Evolutionary conservation across 1,284 basidiomycete genomes (phyloP), one percentile per base, ranked within the genome.

Genomic region (Cutaneotrichosporon sp.): DNA sequence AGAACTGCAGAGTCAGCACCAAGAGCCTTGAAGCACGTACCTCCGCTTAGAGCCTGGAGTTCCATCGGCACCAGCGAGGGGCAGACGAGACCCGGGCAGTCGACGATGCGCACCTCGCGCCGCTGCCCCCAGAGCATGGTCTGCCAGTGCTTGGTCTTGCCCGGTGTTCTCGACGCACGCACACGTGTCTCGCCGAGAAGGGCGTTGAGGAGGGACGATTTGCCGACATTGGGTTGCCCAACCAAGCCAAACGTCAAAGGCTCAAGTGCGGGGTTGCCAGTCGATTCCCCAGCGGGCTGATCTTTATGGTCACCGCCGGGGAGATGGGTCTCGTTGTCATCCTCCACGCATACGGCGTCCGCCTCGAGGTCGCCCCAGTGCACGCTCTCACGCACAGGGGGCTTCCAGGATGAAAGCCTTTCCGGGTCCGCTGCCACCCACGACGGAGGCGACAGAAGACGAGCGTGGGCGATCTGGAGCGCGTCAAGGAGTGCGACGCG

Each of bases 101-200:
- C 90, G 27, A 91, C 90, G 33, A 94, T 84, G 53, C 89, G 88
- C 62, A 95, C 84, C 64, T 90, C 87, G 1, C 83, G 80, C 46
- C 88, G 91, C 29, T 33, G 55, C 5, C 74, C 76, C 89, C 89
- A 94, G 76, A 89, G 94, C 53, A 92, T 84, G 0, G 93, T 95
- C 77, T 95, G 92, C 75, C 92, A 94, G 74, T 95, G 92, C 78
- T 94, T 95, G 2, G 92, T 95, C 90, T 97, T 97, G 61, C 94
- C 94, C 1, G 94, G 93, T 0, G 91, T 95, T 65, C 87, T 87
- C 4, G 90, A 93, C 4, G 93, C 92, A 65, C 88, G 84, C 1
- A 95, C 93, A 73, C 86, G 89, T 55, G 84, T 85, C n/a, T 82
- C 81, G 14, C 91, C 92, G 67, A 97, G 90, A 4, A 97, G 80